Evolutionary conservation across 2,329 filamentous ascomycete genomes (phyloP).

Genomic region (Colletotrichum acutatum): DNA sequence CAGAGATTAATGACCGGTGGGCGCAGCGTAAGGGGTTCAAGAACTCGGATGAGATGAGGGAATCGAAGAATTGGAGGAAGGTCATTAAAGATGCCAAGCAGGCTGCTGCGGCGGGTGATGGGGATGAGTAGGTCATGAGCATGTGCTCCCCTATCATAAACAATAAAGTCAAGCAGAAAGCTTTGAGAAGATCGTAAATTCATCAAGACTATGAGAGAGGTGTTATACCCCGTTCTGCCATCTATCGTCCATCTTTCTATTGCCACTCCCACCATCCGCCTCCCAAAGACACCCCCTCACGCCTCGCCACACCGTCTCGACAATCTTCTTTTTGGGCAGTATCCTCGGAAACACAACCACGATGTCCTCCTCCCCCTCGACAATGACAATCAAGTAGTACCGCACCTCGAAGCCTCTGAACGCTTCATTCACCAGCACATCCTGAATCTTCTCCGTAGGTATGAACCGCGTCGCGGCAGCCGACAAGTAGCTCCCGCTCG

Average conservation of each 20-base stretch:
- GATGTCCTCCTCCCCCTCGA: slow-evolving; percentile 87
- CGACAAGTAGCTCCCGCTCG: slow-evolving; percentile 73
- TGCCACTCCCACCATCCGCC: slow-evolving; percentile 43
- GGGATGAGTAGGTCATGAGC: slow-evolving; percentile 7
- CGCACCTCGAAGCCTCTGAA: slow-evolving; percentile 92
- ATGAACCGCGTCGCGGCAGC: slow-evolving; percentile 70
- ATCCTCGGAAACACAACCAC: slow-evolving; percentile 94
- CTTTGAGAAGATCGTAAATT: slow-evolving; percentile 14
- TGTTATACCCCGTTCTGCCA: slow-evolving; percentile 26
- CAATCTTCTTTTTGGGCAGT: slow-evolving; percentile 76
- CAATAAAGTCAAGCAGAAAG: neutral
- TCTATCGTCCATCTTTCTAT: slow-evolving; percentile 43
- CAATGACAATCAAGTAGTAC: slow-evolving; percentile 90
- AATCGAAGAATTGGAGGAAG: slow-evolving; percentile 32
- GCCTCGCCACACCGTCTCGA: slow-evolving; percentile 93
- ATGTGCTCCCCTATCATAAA: neutral
- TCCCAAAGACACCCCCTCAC: slow-evolving; percentile 85
- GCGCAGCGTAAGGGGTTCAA: slow-evolving; percentile 70
- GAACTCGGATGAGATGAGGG: slow-evolving; percentile 60
- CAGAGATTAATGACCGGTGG: slow-evolving; percentile 70
- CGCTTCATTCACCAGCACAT: slow-evolving; percentile 94
- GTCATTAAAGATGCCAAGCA: slow-evolving; percentile 26
- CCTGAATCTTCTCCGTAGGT: slow-evolving; percentile 89
- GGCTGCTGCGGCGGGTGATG: slow-evolving; percentile 1
- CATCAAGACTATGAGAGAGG: neutral